Evolutionary conservation across 23 red algal species (phyloP).

Genomic region (Agarophyton chilense): DNA sequence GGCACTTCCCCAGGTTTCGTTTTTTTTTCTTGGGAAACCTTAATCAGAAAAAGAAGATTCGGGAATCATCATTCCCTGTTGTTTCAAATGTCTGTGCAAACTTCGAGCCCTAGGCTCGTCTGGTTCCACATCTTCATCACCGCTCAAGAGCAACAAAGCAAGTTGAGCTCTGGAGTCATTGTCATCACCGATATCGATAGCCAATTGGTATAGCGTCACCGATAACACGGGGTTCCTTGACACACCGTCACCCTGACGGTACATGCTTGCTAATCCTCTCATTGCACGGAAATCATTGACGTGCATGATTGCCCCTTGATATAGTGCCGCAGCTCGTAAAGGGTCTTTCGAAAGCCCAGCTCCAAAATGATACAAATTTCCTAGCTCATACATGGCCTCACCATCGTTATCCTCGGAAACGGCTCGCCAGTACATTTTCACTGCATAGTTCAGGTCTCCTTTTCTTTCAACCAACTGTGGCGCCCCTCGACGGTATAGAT

Average conservation of each 20-base stretch:
- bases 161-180: conserved; percentile 20
- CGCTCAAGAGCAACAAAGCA: not conserved
- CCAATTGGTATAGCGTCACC: not conserved
- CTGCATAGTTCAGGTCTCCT: not conserved
- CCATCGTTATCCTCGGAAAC: conserved; percentile 13
- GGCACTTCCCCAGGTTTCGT: no score
- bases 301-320: not conserved
- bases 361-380: conserved; percentile 6
- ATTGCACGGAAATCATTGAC: conserved; percentile 1
- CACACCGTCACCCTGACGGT: not conserved
- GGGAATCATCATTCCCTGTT: not conserved
- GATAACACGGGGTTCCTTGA: not conserved
- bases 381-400: conserved; percentile 9
- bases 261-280: conserved; percentile 10
- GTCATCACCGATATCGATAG: conserved; percentile 8
- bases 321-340: not conserved
- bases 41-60: not conserved
- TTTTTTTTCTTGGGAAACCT: no score
- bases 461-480: not conserved
- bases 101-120: not conserved
- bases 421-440: conserved; percentile 9
- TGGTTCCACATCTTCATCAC: not conserved
- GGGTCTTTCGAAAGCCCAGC: conserved; percentile 2
- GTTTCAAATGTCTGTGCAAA: not conserved
- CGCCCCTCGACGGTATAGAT: not conserved